Base-by-base conservation (phyloP, 768 basidiomycete species). In the Lactarius vividus region DNA sequence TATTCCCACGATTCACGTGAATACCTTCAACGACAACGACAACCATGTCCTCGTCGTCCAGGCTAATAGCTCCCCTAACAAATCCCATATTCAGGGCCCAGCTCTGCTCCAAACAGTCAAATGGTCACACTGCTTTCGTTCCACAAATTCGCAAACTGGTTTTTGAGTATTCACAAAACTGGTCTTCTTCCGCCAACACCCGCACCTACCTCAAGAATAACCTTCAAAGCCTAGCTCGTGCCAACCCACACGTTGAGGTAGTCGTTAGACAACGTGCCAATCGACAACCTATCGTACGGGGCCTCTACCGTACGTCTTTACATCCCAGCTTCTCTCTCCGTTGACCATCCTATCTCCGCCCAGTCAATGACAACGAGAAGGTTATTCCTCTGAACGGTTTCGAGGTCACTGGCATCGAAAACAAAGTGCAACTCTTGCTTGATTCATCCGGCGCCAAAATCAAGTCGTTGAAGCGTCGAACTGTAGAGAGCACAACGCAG, bases 401-500 rank as follows among this genome's bases (percentile, higher is more conserved):
- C 67, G 85, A 92, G 72, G 86, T 88, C 65, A 86, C 82, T 56
- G 86, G 84, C 28, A 86, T 96, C 72, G 81, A 85, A 69, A 80
- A 85, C 74, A 96, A 96, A 77, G 84, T 94, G 62, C 81, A 90
- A 69, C 84, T 96, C 33, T 80, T 96, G 46, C 85, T 96, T 57
- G 92, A 94, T 75, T 86, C 94, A 39, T 94, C 92, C 7, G 94
- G 94, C 28, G 85, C 88, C 54, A 91, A 92, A 77, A 94, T 96
- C 64, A 87, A 86, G 74, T 81, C 88, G 16, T 78, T 95, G 72
- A 93, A 94, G 74, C 84, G 80, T 56, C 77, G 85, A 65, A 81
- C 83, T 20, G 88, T 96, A 33, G 86, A 91, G 80, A 92, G 89
- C 73, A 85, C 83, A 33, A 87, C 88, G 58, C 90, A 92, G 78